These are phyloP conservation scores for Medicago truncatula DNA, from an alignment of 306 rosid genomes.

Conservation along the genomic window DNA sequence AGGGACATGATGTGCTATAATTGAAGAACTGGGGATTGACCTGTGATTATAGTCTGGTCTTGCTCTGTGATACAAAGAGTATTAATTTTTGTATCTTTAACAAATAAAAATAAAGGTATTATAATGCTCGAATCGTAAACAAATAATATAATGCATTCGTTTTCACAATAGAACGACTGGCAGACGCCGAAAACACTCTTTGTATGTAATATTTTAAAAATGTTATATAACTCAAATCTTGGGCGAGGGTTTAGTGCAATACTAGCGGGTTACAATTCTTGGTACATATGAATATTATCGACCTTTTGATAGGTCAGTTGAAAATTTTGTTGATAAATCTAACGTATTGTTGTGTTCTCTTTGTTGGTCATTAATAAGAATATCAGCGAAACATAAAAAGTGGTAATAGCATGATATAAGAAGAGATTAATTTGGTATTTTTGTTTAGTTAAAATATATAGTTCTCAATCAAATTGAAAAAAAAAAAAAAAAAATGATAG, in stretches of 20 bases:
- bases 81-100: background rate
- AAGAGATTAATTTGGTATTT: background rate
- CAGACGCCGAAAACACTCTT: background rate
- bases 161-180: background rate
- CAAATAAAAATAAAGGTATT: background rate
- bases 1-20: too few species aligned
- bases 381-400: background rate
- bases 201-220: background rate
- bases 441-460: background rate
- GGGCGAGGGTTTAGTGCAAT: background rate
- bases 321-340: background rate
- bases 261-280: background rate
- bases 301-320: background rate
- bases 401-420: background rate
- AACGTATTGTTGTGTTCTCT: background rate
- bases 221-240: background rate
- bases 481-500: background rate
- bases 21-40: too few species aligned
- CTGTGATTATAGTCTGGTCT: too few species aligned
- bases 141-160: background rate
- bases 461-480: background rate
- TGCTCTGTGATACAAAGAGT: background rate
- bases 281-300: background rate
- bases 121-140: too few species aligned
- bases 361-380: slow-evolving; percentile 2